phyloP scores from a whole-genome alignment of 2,329 filamentous ascomycete genomes.

The Beauveria scarabaeidicola region DNA sequence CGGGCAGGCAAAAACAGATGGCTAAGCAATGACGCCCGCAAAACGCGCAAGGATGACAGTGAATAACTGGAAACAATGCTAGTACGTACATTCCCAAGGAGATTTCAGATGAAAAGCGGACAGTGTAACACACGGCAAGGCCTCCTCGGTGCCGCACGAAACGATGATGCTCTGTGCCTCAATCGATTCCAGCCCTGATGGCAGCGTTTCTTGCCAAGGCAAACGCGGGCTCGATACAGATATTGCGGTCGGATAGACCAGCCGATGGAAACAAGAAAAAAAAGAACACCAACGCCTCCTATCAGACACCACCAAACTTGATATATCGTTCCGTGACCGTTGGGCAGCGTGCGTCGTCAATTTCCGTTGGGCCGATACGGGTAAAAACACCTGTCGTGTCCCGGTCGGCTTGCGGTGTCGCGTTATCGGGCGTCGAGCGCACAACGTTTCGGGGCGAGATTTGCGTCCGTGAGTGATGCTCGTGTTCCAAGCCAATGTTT shows the following conservation, averaged over 20 bases:
- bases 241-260: constrained; percentile 7
- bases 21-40: constrained; percentile 11
- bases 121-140: constrained; percentile 35
- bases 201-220: neutral
- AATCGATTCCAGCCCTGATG: constrained; percentile 20
- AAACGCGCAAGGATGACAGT: constrained; percentile 24
- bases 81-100: constrained; percentile 47
- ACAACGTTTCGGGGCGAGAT: neutral
- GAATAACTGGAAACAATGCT: constrained; percentile 32
- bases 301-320: constrained; percentile 6
- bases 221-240: constrained; percentile 8
- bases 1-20: neutral
- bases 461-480: neutral
- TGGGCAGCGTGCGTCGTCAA: constrained; percentile 8
- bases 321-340: neutral
- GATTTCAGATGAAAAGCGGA: constrained; percentile 11
- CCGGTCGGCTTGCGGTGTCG: neutral
- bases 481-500: neutral
- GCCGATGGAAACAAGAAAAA: constrained; percentile 1
- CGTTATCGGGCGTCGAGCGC: neutral
- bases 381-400: neutral
- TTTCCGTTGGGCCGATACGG: constrained; percentile 5
- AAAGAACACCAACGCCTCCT: constrained; percentile 2
- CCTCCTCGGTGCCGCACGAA: constrained; percentile 23
- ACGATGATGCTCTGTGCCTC: constrained; percentile 60